A percentile compares a stretch with the other conserved stretches of the same genome.
Conservation (phyloP, 208 protist species). For the Crithidia bombi region DNA sequence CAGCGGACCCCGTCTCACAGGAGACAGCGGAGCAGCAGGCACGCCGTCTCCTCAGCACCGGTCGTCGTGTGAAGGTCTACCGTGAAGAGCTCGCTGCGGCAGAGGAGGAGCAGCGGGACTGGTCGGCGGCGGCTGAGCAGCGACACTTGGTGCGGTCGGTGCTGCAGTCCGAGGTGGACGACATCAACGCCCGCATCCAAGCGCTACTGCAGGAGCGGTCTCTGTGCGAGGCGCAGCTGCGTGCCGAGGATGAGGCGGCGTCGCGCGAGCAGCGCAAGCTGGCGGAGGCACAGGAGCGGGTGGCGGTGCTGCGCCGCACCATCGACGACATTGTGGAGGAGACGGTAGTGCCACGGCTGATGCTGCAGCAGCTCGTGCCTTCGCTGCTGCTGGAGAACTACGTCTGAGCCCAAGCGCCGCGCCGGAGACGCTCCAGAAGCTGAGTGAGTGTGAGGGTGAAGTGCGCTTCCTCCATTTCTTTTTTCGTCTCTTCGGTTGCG, state of each 20-base stretch:
- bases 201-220: conserved; percentile 61
- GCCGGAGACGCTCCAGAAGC: too few relatives aligned
- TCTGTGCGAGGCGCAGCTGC: conserved; percentile 71
- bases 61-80: conserved; percentile 77
- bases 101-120: conserved; percentile 64
- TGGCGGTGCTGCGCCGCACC: conserved; percentile 54
- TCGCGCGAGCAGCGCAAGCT: conserved; percentile 51
- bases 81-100: conserved; percentile 78
- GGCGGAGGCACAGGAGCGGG: conserved; percentile 62
- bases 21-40: conserved; percentile 80
- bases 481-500: not conserved
- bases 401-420: conserved; percentile 24
- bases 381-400: conserved; percentile 87
- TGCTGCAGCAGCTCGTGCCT: conserved; percentile 77
- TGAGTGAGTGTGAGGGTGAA: too few relatives aligned
- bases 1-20: conserved; percentile 3
- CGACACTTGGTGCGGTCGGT: conserved; percentile 49
- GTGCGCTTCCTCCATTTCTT: too few relatives aligned
- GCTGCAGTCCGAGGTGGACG: conserved; percentile 53
- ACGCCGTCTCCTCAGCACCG: conserved; percentile 78
- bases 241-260: conserved; percentile 38
- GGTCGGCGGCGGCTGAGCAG: conserved; percentile 52
- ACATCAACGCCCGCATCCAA: conserved; percentile 68
- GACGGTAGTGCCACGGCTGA: conserved; percentile 49
- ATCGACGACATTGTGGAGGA: conserved; percentile 75